Base-by-base conservation (phyloP, 148 eudicot species). In the Beta vulgaris region DNA sequence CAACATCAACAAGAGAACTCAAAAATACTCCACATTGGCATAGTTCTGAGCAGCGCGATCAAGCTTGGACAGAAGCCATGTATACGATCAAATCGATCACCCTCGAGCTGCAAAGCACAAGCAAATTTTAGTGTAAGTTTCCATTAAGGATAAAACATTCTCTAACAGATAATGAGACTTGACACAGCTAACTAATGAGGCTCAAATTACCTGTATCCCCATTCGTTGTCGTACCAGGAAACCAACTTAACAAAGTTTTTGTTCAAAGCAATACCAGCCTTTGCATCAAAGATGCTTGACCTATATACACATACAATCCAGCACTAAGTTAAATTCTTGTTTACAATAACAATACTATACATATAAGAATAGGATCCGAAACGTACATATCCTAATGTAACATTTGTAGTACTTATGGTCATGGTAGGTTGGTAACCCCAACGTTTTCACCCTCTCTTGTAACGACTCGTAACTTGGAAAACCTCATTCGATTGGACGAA, bases 181-280 rank as follows among this genome's bases (percentile, higher is more conserved):
- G n/a, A n/a, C n/a, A n/a, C 13, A 74, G 13, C 15, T 48, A 69
- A 7, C 32, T 29, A 32, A 31, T 8, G 49, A 53, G 66, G 34
- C 12, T 36, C 29, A 26, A 61, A 57, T 82, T 87, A 91, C 97
- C 97, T 90, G 90, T 92, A 90, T 28, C 97, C 97, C 97, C 92
- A 90, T 84, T 92, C 97, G 29, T 92, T 92, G 86, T 92, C 97
- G 31, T 92, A 90, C 97, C 97, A 92, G 16, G 97, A 85, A 48
- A 90, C 86, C 25, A 92, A 83, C 78, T 92, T 92, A 54, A 90
- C 85, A 74, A 88, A 89, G 54, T 85, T 84, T 54, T 82, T 82
- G 68, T 84, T 91, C 87, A 91, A 80, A 58, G 97, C 90, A 84
- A 91, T 90, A 21, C 97, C 97, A 35, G 93, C 97, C 84, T 89